phyloP scores from a whole-genome alignment of 148 eudicot species.

The Beta vulgaris region DNA sequence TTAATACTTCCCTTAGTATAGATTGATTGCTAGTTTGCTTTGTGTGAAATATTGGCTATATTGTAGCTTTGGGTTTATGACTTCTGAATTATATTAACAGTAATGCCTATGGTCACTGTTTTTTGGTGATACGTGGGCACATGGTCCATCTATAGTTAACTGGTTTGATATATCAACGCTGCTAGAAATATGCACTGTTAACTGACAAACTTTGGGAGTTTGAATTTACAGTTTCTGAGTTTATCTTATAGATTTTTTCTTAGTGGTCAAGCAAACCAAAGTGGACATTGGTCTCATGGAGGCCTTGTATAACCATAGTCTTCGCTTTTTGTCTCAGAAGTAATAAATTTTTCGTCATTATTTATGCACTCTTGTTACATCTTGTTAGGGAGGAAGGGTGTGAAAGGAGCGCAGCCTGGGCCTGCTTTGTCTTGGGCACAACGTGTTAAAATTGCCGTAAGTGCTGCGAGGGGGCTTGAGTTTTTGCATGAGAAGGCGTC shows the following conservation, averaged over 20 bases:
- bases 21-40: constrained; percentile 3
- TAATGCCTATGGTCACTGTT: not conserved
- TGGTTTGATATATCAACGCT: not conserved
- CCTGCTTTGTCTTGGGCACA: constrained; percentile 76
- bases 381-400: constrained; percentile 72
- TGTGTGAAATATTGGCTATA: not conserved
- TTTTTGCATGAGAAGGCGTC: constrained; percentile 80
- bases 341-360: not conserved
- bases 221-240: not conserved
- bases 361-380: constrained; percentile 2
- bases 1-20: not conserved
- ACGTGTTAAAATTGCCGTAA: constrained; percentile 80
- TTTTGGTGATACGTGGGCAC: not conserved
- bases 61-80: not conserved
- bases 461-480: constrained; percentile 84
- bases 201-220: not conserved
- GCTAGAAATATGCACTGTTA: not conserved
- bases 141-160: not conserved
- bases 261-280: not conserved
- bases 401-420: constrained; percentile 92
- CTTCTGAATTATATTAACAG: not conserved
- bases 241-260: not conserved
- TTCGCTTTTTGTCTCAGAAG: not conserved
- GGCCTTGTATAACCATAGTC: too few relatives aligned
- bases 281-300: too few relatives aligned